Conservation (phyloP, 306 rosid genomes). For the Ziziphus jujuba region DNA sequence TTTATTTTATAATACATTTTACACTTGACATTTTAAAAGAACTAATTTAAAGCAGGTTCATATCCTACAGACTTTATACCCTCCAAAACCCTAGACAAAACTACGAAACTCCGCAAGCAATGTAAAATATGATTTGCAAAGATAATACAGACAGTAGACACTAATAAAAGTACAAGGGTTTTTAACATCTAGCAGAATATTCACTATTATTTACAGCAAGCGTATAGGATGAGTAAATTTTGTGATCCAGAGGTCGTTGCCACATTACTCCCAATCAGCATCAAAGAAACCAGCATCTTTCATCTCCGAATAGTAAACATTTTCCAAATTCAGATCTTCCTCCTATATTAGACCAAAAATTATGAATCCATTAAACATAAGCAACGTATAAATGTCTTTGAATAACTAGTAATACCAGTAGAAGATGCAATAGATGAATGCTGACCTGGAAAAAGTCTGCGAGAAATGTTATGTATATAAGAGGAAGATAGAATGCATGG, state of each 20-base stretch:
- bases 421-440: slow-evolving; percentile 3
- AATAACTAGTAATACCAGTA: background rate
- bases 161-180: background rate
- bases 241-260: slow-evolving; percentile 10
- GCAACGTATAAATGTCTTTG: background rate
- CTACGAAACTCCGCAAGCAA: background rate
- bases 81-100: no score
- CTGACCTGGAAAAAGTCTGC: slow-evolving; percentile 85
- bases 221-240: background rate
- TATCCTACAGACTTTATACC: no score
- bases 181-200: slow-evolving; percentile 14
- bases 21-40: no score
- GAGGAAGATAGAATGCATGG: slow-evolving; percentile 88
- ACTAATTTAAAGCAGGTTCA: no score
- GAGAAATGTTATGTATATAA: slow-evolving; percentile 72
- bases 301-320: slow-evolving; percentile 91
- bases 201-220: slow-evolving; percentile 39
- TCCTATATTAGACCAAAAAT: slow-evolving; percentile 47
- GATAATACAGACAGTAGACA: slow-evolving; percentile 5
- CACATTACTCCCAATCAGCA: slow-evolving; percentile 72
- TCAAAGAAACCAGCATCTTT: slow-evolving; percentile 97
- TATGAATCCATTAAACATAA: background rate
- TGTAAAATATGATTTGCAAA: background rate
- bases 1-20: no score
- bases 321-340: slow-evolving; percentile 79